These are phyloP conservation scores for Blastobotrys indianensis DNA, from an alignment of 1,139 yeast species.

Conservation along the genomic window DNA sequence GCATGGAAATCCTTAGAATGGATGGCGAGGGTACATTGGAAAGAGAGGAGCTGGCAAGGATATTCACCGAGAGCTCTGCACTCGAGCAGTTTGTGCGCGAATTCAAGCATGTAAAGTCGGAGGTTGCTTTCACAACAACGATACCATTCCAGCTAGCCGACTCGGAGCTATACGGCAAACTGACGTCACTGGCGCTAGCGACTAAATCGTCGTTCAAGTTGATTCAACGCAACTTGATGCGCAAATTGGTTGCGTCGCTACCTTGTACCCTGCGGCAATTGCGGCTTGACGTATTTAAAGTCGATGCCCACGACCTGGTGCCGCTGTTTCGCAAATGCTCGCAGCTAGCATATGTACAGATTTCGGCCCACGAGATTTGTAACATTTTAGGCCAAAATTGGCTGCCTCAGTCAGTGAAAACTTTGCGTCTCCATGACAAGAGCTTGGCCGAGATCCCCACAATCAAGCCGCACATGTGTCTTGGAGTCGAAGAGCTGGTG, in stretches of 20 bases:
- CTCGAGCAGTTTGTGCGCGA: constrained; percentile 4
- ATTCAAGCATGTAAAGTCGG: neutral
- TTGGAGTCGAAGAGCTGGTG: constrained; percentile 1
- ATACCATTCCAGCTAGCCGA: constrained; percentile 7
- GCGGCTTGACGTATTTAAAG: constrained; percentile 4
- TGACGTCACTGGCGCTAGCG: constrained; percentile 1
- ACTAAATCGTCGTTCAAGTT: neutral
- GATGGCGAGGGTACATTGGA: constrained; percentile 5
- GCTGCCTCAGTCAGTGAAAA: constrained; percentile 6
- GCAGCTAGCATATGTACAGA: neutral
- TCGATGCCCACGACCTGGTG: constrained; percentile 4
- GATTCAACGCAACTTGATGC: constrained; percentile 1
- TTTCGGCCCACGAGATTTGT: neutral
- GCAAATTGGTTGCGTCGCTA: constrained; percentile 1
- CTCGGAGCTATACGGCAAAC: constrained; percentile 1
- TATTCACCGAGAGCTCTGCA: constrained; percentile 2
- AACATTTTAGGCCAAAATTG: constrained; percentile 3
- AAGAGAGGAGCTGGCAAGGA: constrained; percentile 1
- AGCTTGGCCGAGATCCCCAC: neutral
- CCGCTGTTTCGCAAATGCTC: neutral
- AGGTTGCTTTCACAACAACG: neutral
- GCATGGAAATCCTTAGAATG: neutral
- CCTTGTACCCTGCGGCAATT: neutral
- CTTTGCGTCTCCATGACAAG: constrained; percentile 3
- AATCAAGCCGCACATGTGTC: neutral